Evolutionary conservation across 1,284 basidiomycete genomes (phyloP), one percentile per base, ranked within the genome.

Genomic region (Stereum hirsutum): DNA sequence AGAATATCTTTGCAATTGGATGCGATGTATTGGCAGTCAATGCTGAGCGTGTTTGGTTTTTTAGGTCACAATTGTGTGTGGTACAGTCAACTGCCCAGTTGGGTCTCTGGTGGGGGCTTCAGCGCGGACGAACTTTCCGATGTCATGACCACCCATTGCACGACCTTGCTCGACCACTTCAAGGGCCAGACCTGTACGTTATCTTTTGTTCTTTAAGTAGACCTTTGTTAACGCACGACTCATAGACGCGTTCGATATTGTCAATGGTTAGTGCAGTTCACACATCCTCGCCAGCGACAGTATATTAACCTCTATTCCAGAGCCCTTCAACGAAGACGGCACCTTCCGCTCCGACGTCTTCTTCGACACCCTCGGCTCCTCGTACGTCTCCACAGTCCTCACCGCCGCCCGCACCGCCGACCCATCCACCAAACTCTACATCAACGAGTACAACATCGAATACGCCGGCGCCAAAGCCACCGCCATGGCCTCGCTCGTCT

Each of bases 401-500:
- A 53, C 56, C 6, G 64, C 70, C 14, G 71, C 72, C 2, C 62
- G 64, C 19, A 60, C 57, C 23, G 70, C 71, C 11, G 72, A 75
- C 50, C 66, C 70, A 1, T 56, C 54, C 37, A 63, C 68, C 6
- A 57, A 61, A 53, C 50, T 59, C 8, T 58, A 55, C 49, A 73
- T 78, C 59, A 79, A 78, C 52, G 75, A 78, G 51, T 80, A 73
- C 62, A 78, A 74, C 55, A 66, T 75, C 39, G 72, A 75, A 48
- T 26, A 21, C 30, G 11, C 41, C 6, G 39, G 72, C 32, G 57
- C 61, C 25, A 75, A 75, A 54, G 59, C 66, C 14, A 69, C 64
- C 19, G 65, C 65, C 2, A 61, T 73, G 59, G 57, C 64, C 50
- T 65, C 65, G 51, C 68, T 74, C 34, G 63, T 72, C 34, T 62